Evolutionary conservation across 306 rosid genomes (phyloP).

Genomic region (Nissolia schottii): DNA sequence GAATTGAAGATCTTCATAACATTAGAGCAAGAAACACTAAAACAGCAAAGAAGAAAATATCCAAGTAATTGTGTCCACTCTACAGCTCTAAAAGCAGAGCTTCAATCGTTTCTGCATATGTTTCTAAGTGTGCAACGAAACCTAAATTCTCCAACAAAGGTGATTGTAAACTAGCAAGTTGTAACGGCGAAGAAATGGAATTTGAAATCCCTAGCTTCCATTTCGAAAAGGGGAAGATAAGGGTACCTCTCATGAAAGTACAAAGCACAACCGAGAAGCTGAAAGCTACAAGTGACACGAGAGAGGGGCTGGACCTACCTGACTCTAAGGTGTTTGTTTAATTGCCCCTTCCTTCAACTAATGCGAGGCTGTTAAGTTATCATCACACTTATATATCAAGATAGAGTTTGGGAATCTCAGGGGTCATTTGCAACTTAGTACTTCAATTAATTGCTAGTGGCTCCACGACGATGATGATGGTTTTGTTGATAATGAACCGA

Average conservation of each 20-base stretch:
- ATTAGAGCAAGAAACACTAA: background rate
- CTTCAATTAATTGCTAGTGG: background rate
- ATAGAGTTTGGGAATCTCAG: background rate
- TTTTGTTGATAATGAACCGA: background rate
- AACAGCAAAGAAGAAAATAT: background rate
- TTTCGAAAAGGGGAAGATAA: background rate
- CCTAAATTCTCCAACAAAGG: background rate
- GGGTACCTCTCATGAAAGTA: background rate
- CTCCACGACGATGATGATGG: background rate
- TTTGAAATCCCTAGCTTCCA: background rate
- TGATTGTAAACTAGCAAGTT: background rate
- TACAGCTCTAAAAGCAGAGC: too few relatives aligned
- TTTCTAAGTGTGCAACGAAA: background rate
- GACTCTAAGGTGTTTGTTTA: background rate
- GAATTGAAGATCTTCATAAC: background rate
- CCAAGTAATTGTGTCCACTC: background rate
- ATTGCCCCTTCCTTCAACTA: background rate
- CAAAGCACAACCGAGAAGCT: background rate
- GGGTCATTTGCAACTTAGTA: background rate
- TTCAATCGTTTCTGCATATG: background rate
- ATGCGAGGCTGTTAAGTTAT: background rate
- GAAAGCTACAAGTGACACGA: background rate
- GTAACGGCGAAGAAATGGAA: background rate
- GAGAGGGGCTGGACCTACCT: slow-evolving; percentile 14
- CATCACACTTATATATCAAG: too few relatives aligned